These are phyloP conservation scores for Stentor coeruleus DNA, from an alignment of 73 alveolate species.

Conservation along the genomic window DNA sequence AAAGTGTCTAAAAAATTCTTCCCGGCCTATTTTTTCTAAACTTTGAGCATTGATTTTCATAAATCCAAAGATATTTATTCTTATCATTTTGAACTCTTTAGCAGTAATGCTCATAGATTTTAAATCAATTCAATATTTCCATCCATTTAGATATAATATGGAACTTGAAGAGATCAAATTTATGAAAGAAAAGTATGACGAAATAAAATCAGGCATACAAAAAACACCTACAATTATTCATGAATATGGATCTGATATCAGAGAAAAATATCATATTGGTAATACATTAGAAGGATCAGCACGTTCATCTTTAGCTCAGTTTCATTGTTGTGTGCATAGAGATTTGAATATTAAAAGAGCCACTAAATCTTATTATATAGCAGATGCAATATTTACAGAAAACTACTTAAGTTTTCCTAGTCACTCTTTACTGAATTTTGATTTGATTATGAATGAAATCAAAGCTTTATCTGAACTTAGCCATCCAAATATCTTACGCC, in stretches of 20 bases:
- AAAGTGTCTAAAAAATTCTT: background rate
- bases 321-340: background rate
- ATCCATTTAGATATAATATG: constrained; percentile 3
- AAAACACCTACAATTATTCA: too few relatives aligned
- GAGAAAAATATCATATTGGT: background rate
- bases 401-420: background rate
- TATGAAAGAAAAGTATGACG: too few relatives aligned
- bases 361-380: background rate
- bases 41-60: background rate
- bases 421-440: background rate
- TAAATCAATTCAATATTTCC: background rate
- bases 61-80: background rate
- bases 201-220: background rate
- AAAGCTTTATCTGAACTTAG: background rate
- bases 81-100: background rate
- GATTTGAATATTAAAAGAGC: background rate
- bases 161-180: too few relatives aligned
- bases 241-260: too few relatives aligned
- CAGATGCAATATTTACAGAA: background rate
- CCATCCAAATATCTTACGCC: background rate
- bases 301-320: background rate
- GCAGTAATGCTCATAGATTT: background rate
- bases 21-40: constrained; percentile 24
- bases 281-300: background rate
- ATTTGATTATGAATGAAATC: background rate